A percentile compares a stretch with the other conserved stretches of the same genome.
These are phyloP conservation scores for Hirsutella rhossiliensis DNA, from an alignment of 2,329 filamentous ascomycete genomes.

Conservation along the genomic window DNA sequence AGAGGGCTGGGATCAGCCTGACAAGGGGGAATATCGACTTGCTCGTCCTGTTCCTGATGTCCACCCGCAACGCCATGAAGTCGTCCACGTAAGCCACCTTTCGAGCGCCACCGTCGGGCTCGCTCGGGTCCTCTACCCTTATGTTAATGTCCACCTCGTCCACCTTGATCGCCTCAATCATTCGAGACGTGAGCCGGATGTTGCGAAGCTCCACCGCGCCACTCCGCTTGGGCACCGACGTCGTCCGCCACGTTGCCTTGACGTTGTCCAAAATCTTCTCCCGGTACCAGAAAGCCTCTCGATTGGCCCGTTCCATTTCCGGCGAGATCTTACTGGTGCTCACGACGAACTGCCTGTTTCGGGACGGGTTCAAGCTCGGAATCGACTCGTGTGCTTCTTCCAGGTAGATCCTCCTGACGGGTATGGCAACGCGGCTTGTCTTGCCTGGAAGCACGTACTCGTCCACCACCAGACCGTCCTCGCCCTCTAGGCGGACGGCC, in stretches of 20 bases:
- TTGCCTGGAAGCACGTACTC: slow-evolving; percentile 53
- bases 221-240: slow-evolving; percentile 34
- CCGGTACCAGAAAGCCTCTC: slow-evolving; percentile 87
- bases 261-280: slow-evolving; percentile 65
- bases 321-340: slow-evolving; percentile 68
- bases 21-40: slow-evolving; percentile 59
- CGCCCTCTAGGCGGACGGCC: slow-evolving; percentile 47
- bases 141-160: slow-evolving; percentile 65
- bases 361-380: slow-evolving; percentile 66
- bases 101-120: slow-evolving; percentile 7
- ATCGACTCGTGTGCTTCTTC: slow-evolving; percentile 67
- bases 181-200: slow-evolving; percentile 60
- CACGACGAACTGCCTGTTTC: slow-evolving; percentile 88
- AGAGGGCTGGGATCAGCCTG: slow-evolving; percentile 64
- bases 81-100: slow-evolving; percentile 25
- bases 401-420: slow-evolving; percentile 63
- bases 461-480: slow-evolving; percentile 35
- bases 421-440: slow-evolving; percentile 63
- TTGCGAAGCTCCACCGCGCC: slow-evolving; percentile 68
- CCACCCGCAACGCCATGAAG: slow-evolving; percentile 60
- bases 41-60: slow-evolving; percentile 60
- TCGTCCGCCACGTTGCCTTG: slow-evolving; percentile 58
- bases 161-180: slow-evolving; percentile 73
- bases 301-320: slow-evolving; percentile 62
- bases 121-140: slow-evolving; percentile 29